A percentile compares a stretch with the other conserved stretches of the same genome.
Evolutionary conservation across 1,284 basidiomycete species (phyloP).

Genomic region (Ceratobasidium sp.): DNA sequence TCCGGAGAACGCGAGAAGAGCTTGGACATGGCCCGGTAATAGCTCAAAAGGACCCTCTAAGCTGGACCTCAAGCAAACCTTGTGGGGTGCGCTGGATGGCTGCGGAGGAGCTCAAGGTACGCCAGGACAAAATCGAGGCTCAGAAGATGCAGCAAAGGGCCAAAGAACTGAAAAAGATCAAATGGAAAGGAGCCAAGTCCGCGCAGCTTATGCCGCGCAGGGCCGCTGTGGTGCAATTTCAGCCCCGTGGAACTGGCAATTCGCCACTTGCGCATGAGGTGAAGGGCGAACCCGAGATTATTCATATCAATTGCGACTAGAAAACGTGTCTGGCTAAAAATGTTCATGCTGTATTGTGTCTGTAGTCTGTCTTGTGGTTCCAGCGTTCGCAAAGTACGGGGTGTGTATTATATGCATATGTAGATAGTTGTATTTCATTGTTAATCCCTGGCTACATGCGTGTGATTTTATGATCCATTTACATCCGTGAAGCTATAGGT

Average conservation of each 20-base stretch:
- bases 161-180: constrained; percentile 19
- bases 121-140: constrained; percentile 4
- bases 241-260: neutral
- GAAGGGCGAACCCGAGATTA: neutral
- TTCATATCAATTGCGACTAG: neutral
- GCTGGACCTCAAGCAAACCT: neutral
- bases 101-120: constrained; percentile 18
- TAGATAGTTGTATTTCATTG: neutral
- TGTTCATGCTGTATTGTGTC: neutral
- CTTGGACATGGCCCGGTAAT: neutral
- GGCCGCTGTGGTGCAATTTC: constrained; percentile 7
- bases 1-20: neutral
- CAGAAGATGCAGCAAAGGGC: constrained; percentile 3
- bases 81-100: constrained; percentile 11
- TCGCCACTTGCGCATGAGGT: neutral
- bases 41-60: neutral
- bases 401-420: constrained; percentile 4
- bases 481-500: neutral
- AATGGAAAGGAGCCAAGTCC: constrained; percentile 15
- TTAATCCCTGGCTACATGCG: neutral
- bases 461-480: neutral
- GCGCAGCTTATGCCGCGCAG: constrained; percentile 15
- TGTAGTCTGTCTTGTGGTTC: neutral
- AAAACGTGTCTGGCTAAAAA: neutral
- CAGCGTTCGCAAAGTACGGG: neutral